Evolutionary conservation across 2,329 filamentous ascomycete species (phyloP).

Genomic region (Beauveria varroae): DNA sequence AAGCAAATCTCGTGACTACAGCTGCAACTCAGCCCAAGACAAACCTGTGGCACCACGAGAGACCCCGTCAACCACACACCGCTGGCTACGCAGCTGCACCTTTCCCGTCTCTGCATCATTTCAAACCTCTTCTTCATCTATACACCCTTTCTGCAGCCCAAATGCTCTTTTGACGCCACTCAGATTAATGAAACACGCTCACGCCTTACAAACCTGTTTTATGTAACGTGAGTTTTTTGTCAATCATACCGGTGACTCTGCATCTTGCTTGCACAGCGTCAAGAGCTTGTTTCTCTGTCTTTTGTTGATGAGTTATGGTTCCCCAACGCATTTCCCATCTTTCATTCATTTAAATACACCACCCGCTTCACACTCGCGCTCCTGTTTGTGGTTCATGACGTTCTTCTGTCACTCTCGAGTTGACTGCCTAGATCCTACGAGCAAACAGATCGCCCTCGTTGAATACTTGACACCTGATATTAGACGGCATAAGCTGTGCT

Average conservation of each 20-base stretch:
- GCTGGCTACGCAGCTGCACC: not conserved
- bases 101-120: not conserved
- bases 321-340: not conserved
- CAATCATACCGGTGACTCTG: not conserved
- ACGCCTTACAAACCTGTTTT: not conserved
- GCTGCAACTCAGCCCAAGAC: not conserved
- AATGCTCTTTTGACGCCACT: not conserved
- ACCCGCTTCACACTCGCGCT: too few relatives aligned
- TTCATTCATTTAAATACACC: not conserved
- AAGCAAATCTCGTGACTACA: constrained; percentile 7
- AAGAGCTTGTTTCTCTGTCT: not conserved
- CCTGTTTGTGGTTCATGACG: not conserved
- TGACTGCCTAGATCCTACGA: not conserved
- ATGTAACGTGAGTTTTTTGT: constrained; percentile 10
- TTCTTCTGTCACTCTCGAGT: not conserved
- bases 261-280: not conserved
- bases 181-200: constrained; percentile 1
- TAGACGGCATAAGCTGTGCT: not conserved
- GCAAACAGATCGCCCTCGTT: not conserved
- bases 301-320: not conserved
- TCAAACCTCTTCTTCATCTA: not conserved
- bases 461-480: not conserved
- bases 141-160: not conserved
- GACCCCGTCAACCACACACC: not conserved
- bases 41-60: not conserved